Evolutionary conservation across 1,284 basidiomycete genomes (phyloP).

Genomic region (Pyrrhoderma lamaoense): DNA sequence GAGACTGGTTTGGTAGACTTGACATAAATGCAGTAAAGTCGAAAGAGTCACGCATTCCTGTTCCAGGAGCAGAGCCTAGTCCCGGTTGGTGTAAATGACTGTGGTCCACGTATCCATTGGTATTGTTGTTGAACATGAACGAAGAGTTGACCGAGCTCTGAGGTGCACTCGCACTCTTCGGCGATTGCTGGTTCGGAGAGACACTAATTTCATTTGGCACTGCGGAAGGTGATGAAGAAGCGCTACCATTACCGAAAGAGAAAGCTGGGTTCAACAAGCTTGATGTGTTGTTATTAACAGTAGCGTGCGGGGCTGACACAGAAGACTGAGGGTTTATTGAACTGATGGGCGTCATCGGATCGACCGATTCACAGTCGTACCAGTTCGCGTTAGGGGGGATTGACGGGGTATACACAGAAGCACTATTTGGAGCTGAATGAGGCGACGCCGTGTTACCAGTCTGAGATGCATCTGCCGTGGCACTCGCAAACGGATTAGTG

Average conservation of each 20-base stretch:
- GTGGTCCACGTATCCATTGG: no score
- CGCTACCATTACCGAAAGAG: no score
- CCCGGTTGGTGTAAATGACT: neutral
- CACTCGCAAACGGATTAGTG: constrained; percentile 13
- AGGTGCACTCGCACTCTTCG: neutral
- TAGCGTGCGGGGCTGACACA: neutral
- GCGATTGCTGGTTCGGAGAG: neutral
- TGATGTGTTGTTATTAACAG: neutral
- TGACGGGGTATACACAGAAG: constrained; percentile 1
- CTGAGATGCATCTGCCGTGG: neutral
- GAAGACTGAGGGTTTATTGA: neutral
- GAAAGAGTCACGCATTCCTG: constrained; percentile 14
- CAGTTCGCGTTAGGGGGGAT: constrained; percentile 11
- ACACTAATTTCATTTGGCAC: no score
- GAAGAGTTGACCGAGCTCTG: neutral
- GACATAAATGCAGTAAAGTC: constrained; percentile 14
- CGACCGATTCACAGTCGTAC: constrained; percentile 12
- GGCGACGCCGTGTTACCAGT: neutral
- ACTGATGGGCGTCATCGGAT: constrained; percentile 9
- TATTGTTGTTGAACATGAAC: no score
- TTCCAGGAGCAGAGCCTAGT: constrained; percentile 4
- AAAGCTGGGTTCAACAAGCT: no score
- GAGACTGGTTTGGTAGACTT: constrained; percentile 2
- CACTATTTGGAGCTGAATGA: neutral
- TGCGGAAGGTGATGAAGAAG: no score